Conservation (phyloP, 139 green algal species). For the Pleodorina starrii region DNA sequence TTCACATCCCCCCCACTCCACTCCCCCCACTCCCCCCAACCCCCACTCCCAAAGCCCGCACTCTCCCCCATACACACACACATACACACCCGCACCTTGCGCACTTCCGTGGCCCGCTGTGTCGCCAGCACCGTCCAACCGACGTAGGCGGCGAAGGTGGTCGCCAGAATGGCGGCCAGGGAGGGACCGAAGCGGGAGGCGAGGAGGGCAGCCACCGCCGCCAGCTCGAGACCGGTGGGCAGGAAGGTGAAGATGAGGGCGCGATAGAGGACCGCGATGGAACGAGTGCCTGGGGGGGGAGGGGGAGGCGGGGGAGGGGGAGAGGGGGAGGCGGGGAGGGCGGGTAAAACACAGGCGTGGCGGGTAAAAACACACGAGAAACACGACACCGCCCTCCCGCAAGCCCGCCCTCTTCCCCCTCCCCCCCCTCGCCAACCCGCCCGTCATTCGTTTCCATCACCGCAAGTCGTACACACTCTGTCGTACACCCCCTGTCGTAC, state of each 20-base stretch:
- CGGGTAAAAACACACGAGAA: too few species aligned
- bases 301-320: neutral
- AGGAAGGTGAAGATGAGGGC: constrained; percentile 96
- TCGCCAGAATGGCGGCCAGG: constrained; percentile 78
- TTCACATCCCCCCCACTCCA: too few species aligned
- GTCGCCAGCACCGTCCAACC: constrained; percentile 89
- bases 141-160: constrained; percentile 92
- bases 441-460: too few species aligned
- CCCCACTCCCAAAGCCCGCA: too few species aligned
- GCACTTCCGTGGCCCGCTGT: constrained; percentile 63
- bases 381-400: too few species aligned
- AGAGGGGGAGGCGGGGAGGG: neutral
- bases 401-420: too few species aligned
- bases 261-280: constrained; percentile 94
- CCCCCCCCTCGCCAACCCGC: too few species aligned
- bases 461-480: too few species aligned
- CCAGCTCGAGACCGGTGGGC: constrained; percentile 92
- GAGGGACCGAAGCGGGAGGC: constrained; percentile 69
- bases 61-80: too few species aligned
- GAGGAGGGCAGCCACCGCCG: constrained; percentile 88
- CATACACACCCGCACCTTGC: constrained; percentile 49
- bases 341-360: too few species aligned
- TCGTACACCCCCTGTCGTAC: too few species aligned
- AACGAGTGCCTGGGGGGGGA: constrained; percentile 79
- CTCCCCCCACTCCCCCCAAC: neutral